Conservation (phyloP, 176 grass and related monocot genomes). For the Oryza nivara region DNA sequence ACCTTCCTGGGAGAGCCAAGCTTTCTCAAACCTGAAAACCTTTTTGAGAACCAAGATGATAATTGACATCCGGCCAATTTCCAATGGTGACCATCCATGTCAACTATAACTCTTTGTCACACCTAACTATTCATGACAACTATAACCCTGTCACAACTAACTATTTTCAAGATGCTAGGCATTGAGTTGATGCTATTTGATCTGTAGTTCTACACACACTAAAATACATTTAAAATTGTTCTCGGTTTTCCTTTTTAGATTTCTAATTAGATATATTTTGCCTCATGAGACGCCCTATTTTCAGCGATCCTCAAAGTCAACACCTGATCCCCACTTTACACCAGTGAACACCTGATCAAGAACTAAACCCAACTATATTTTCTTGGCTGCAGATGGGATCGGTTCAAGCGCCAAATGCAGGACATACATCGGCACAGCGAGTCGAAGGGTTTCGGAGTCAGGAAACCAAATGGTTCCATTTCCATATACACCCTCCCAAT, state of each 20-base stretch:
- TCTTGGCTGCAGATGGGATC: slow-evolving; percentile 69
- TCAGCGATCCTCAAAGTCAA: background rate
- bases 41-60: background rate
- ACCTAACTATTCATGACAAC: background rate
- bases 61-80: background rate
- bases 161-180: background rate
- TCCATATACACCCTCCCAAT: slow-evolving; percentile 81
- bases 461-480: slow-evolving; percentile 50
- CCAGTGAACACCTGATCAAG: background rate
- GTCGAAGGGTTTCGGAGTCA: slow-evolving; percentile 56
- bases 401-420: slow-evolving; percentile 75
- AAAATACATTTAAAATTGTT: background rate
- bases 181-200: background rate
- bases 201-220: background rate
- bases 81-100: background rate
- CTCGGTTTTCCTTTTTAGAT: background rate
- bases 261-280: background rate
- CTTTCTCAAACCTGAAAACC: too few species aligned
- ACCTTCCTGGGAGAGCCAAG: too few species aligned
- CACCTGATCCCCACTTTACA: background rate
- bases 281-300: background rate
- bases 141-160: background rate
- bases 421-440: slow-evolving; percentile 77
- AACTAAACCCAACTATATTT: background rate
- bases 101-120: background rate